Evolutionary conservation across 164 flowering plant species (phyloP).

Genomic region (Sextonia rubra): DNA sequence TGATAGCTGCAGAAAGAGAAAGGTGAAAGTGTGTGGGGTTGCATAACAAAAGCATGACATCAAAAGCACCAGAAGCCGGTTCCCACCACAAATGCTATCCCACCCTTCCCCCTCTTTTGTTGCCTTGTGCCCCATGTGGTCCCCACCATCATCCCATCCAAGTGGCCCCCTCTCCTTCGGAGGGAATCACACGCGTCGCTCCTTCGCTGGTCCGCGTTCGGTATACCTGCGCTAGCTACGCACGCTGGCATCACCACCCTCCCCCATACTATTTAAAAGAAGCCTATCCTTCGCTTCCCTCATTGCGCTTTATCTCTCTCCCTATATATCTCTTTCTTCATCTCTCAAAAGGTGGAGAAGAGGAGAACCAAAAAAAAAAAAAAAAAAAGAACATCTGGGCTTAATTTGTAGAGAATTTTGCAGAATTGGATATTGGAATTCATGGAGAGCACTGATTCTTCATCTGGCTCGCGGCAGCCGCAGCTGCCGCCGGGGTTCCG

Average conservation of each 20-base stretch:
- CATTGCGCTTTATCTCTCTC: not conserved
- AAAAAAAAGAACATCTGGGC: not conserved
- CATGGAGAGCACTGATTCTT: slow-evolving; percentile 58
- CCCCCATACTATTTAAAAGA: too few species aligned
- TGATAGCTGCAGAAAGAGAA: too few species aligned
- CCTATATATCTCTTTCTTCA: slow-evolving; percentile 6
- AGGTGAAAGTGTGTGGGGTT: too few species aligned
- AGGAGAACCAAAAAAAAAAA: too few species aligned
- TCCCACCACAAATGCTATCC: slow-evolving; percentile 2
- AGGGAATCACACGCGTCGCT: slow-evolving; percentile 31
- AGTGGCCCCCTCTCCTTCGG: slow-evolving; percentile 23
- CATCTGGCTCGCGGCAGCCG: slow-evolving; percentile 49
- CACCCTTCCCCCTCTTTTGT: slow-evolving; percentile 25
- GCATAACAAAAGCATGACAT: slow-evolving; percentile 51
- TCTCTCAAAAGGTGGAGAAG: not conserved
- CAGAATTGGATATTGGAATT: not conserved
- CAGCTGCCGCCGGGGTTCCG: slow-evolving; percentile 81
- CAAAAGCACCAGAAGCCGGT: slow-evolving; percentile 18
- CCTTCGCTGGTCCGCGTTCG: slow-evolving; percentile 8
- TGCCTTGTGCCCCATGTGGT: slow-evolving; percentile 30
- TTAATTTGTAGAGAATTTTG: not conserved
- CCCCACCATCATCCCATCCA: slow-evolving; percentile 19
- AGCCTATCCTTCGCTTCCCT: too few species aligned
- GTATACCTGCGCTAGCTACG: slow-evolving; percentile 6
- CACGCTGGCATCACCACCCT: too few species aligned